phyloP scores from a whole-genome alignment of 2,329 filamentous ascomycete genomes.

The Calcarisporium arbuscula region DNA sequence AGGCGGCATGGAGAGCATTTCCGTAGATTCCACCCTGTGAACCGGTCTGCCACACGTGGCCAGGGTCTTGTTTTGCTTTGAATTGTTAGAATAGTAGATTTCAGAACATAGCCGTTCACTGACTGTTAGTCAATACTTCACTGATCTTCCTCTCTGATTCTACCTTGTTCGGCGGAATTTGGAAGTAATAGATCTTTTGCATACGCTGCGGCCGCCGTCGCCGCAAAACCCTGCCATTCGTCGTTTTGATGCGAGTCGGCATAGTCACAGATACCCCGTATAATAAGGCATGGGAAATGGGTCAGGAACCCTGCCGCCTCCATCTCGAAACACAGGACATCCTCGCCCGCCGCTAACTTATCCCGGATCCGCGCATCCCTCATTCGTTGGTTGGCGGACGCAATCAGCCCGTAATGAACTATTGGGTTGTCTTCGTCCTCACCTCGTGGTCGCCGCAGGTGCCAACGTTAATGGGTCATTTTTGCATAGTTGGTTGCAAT shows the following conservation, averaged over 20 bases:
- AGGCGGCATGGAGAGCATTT: too few species aligned
- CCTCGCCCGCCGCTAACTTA: constrained; percentile 1
- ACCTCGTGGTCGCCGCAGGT: too few species aligned
- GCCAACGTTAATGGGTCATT: too few species aligned
- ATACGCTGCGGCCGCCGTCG: constrained; percentile 21
- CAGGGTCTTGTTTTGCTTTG: too few species aligned
- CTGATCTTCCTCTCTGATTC: constrained; percentile 8
- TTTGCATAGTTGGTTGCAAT: too few species aligned
- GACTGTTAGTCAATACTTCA: too few species aligned
- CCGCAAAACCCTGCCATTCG: constrained; percentile 21
- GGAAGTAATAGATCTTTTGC: constrained; percentile 17
- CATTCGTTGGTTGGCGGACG: constrained; percentile 11
- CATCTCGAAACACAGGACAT: constrained; percentile 17
- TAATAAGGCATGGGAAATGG: constrained; percentile 22
- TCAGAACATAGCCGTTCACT: too few species aligned
- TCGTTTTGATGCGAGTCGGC: constrained; percentile 26
- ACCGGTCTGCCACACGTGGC: too few species aligned
- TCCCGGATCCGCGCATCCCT: constrained; percentile 11
- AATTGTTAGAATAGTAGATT: too few species aligned
- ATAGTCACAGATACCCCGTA: constrained; percentile 30
- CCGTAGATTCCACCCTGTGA: too few species aligned
- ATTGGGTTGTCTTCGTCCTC: constrained; percentile 1
- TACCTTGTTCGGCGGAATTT: constrained; percentile 11
- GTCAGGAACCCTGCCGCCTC: constrained; percentile 22
- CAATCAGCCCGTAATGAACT: constrained; percentile 10